These are phyloP conservation scores for Apiotrichum montevideense DNA, from an alignment of 1,284 basidiomycete species.

Conservation along the genomic window DNA sequence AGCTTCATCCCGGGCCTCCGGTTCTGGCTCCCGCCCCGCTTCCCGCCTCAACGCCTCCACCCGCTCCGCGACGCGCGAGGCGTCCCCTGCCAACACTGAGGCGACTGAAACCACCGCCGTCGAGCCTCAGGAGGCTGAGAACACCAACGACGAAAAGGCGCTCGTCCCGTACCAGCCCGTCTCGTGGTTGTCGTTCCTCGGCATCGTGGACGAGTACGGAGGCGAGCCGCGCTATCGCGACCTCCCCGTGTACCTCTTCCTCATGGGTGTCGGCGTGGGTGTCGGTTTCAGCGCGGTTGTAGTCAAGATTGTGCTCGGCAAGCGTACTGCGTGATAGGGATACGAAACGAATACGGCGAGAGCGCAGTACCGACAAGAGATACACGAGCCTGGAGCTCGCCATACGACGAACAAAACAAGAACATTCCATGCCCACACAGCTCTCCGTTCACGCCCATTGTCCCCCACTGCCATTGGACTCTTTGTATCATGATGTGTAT, in stretches of 20 bases:
- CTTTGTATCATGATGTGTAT: too few relatives aligned
- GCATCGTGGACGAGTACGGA: slow-evolving; percentile 6
- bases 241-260: slow-evolving; percentile 12
- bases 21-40: neutral
- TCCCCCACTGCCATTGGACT: too few relatives aligned
- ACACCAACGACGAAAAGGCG: neutral
- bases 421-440: too few relatives aligned
- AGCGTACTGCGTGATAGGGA: neutral
- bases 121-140: neutral
- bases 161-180: neutral
- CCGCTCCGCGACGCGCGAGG: neutral
- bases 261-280: slow-evolving; percentile 16
- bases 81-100: neutral
- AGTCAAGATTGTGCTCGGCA: neutral
- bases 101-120: neutral
- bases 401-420: too few relatives aligned
- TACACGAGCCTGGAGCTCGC: too few relatives aligned
- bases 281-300: slow-evolving; percentile 11
- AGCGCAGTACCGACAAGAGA: too few relatives aligned
- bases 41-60: neutral
- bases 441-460: too few relatives aligned
- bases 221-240: slow-evolving; percentile 8
- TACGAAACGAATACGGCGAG: too few relatives aligned
- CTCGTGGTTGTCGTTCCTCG: slow-evolving; percentile 5
- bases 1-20: neutral